Evolutionary conservation across 73 alveolate genomes (phyloP).

Genomic region (Effrenium voratum): DNA sequence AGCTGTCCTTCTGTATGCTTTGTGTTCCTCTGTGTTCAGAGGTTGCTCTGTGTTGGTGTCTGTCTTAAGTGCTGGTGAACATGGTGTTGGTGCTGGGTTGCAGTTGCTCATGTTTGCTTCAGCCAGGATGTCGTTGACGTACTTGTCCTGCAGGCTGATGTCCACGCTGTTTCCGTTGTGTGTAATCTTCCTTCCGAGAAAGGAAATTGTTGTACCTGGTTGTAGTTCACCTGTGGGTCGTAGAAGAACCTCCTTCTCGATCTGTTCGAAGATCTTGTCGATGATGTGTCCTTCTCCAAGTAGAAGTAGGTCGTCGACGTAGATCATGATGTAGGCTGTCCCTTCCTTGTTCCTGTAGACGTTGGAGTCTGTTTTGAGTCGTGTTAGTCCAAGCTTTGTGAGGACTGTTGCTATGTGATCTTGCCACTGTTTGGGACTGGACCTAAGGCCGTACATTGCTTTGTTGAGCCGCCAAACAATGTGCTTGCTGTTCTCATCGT

Average conservation of each 20-base stretch:
- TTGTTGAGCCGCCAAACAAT: slow-evolving; percentile 22
- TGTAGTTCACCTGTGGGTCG: not conserved
- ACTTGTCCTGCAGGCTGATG: not conserved
- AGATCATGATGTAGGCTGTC: not conserved
- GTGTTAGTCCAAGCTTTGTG: not conserved
- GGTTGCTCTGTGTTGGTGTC: not conserved
- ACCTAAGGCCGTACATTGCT: not conserved
- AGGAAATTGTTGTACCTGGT: not conserved
- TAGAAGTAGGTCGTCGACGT: not conserved
- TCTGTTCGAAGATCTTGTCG: not conserved
- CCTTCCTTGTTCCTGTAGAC: not conserved
- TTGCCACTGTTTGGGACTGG: not conserved
- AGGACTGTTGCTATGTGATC: not conserved
- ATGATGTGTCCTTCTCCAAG: not conserved
- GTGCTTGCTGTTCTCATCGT: not conserved
- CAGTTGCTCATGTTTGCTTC: not conserved
- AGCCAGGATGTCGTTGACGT: not conserved
- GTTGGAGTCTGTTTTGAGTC: not conserved
- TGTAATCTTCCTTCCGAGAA: not conserved
- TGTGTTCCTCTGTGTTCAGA: not conserved
- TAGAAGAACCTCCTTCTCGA: not conserved
- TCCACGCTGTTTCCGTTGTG: not conserved
- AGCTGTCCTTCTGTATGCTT: too few relatives aligned
- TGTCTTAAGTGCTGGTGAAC: not conserved
- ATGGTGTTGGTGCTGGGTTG: slow-evolving; percentile 24